A percentile compares a stretch with the other conserved stretches of the same genome.
These are phyloP conservation scores for Flueggea neowawraea DNA, from an alignment of 441 rosid genomes.

Conservation along the genomic window DNA sequence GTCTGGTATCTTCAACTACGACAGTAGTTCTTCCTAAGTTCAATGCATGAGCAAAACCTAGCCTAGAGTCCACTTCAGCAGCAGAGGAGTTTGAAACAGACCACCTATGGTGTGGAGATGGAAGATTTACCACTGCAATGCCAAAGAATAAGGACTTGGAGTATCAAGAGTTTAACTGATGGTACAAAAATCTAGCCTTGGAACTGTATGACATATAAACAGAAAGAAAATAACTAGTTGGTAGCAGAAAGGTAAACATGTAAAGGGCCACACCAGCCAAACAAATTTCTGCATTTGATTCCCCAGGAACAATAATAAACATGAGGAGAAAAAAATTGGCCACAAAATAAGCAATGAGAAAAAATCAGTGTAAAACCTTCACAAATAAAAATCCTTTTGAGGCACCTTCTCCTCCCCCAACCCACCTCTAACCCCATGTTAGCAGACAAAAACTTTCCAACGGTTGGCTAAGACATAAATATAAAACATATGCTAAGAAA, in stretches of 20 bases:
- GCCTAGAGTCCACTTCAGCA: slow-evolving; percentile 63
- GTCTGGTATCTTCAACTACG: slow-evolving; percentile 85
- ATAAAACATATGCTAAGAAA: too few species aligned
- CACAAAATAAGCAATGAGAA: too few species aligned
- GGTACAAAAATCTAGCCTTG: slow-evolving; percentile 1
- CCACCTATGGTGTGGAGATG: slow-evolving; percentile 85
- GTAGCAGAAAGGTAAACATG: not conserved
- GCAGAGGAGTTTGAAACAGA: slow-evolving; percentile 67
- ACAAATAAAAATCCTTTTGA: too few species aligned
- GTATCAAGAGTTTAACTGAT: slow-evolving; percentile 14
- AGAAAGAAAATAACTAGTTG: not conserved
- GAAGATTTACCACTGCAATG: slow-evolving; percentile 75
- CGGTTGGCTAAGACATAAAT: too few species aligned
- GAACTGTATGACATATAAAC: not conserved
- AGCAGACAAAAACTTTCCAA: too few species aligned
- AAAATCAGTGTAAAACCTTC: too few species aligned
- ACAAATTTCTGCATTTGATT: too few species aligned
- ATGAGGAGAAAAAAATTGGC: too few species aligned
- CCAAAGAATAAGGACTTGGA: slow-evolving; percentile 20
- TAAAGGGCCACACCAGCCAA: not conserved
- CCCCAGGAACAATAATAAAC: too few species aligned
- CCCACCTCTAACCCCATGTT: too few species aligned
- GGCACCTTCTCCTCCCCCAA: too few species aligned
- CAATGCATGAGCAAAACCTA: slow-evolving; percentile 58
- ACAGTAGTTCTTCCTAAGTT: slow-evolving; percentile 75